Percentiles rank a stretch among this genome's conserved stretches.
These are phyloP conservation scores for Cicer pinnatifidum DNA, from an alignment of 306 rosid genomes.

Conservation along the genomic window DNA sequence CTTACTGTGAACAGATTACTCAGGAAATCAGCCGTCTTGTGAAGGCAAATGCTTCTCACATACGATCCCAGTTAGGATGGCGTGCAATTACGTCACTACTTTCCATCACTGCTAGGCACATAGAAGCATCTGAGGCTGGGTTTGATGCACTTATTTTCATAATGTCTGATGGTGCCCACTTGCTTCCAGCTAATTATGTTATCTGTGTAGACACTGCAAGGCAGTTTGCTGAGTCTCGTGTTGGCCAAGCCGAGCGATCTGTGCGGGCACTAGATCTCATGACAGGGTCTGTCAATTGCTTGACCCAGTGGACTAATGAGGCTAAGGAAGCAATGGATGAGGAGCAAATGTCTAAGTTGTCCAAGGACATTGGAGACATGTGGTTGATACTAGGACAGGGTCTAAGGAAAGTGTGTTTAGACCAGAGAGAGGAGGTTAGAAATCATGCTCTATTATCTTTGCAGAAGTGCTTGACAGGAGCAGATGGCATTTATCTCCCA, in stretches of 20 bases:
- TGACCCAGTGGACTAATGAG: slow-evolving; percentile 72
- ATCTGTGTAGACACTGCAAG: slow-evolving; percentile 82
- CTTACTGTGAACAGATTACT: slow-evolving; percentile 95
- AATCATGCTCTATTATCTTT: slow-evolving; percentile 78
- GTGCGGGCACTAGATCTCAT: slow-evolving; percentile 83
- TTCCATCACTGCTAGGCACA: slow-evolving; percentile 83
- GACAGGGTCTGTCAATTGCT: slow-evolving; percentile 85
- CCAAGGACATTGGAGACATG: slow-evolving; percentile 93
- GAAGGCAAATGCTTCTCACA: slow-evolving; percentile 94
- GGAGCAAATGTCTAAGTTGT: slow-evolving; percentile 71
- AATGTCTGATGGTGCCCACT: slow-evolving; percentile 85
- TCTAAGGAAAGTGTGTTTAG: slow-evolving; percentile 90
- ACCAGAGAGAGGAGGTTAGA: slow-evolving; percentile 98
- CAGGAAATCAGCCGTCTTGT: slow-evolving; percentile 97
- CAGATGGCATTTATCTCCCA: slow-evolving; percentile 70
- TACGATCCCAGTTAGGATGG: slow-evolving; percentile 93
- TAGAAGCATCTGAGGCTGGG: slow-evolving; percentile 94
- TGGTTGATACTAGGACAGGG: slow-evolving; percentile 94
- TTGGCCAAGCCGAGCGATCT: slow-evolving; percentile 90
- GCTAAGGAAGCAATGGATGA: slow-evolving; percentile 70
- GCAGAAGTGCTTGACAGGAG: slow-evolving; percentile 85
- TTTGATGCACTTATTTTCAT: slow-evolving; percentile 86
- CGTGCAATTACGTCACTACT: slow-evolving; percentile 88
- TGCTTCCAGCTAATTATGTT: slow-evolving; percentile 84
- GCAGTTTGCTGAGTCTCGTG: slow-evolving; percentile 98